phyloP scores from a whole-genome alignment of 176 grass and related monocot species.

The Microstegium vimineum region DNA sequence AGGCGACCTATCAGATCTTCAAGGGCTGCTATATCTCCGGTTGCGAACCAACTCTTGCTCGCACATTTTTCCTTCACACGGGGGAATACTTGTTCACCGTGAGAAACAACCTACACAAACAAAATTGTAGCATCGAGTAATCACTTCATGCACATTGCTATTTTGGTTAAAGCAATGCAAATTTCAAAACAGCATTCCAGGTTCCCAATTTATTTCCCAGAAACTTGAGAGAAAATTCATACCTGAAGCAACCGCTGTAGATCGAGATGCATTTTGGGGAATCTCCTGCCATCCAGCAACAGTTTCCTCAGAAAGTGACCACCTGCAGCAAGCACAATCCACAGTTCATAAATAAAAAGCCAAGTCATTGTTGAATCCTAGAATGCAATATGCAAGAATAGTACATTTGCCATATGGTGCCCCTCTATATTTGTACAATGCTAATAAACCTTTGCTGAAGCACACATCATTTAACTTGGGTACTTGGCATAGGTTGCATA shows the following conservation, averaged over 20 bases:
- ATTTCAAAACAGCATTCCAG: neutral
- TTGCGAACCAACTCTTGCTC: constrained; percentile 74
- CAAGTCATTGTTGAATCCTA: neutral
- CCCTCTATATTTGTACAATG: neutral
- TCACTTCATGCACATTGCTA: neutral
- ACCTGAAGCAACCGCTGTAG: constrained; percentile 93
- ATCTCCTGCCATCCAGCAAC: constrained; percentile 85
- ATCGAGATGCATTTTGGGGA: constrained; percentile 92
- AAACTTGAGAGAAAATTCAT: constrained; percentile 2
- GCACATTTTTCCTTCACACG: constrained; percentile 86
- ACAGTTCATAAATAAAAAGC: neutral
- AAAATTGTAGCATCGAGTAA: neutral
- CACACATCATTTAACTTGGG: neutral
- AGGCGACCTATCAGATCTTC: constrained; percentile 78
- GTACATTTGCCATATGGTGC: neutral
- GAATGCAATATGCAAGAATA: neutral
- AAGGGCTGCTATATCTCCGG: constrained; percentile 57
- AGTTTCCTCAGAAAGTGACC: constrained; percentile 83
- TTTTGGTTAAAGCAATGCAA: neutral
- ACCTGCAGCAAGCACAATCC: constrained; percentile 43
- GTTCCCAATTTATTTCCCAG: neutral
- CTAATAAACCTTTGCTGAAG: neutral
- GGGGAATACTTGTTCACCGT: constrained; percentile 87
- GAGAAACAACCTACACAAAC: constrained; percentile 72
- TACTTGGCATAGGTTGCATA: neutral